Percentiles rank a stretch among this genome's conserved stretches.
These are phyloP conservation scores for Centaurea solstitialis DNA, from an alignment of 129 eudicot species.

Conservation along the genomic window DNA sequence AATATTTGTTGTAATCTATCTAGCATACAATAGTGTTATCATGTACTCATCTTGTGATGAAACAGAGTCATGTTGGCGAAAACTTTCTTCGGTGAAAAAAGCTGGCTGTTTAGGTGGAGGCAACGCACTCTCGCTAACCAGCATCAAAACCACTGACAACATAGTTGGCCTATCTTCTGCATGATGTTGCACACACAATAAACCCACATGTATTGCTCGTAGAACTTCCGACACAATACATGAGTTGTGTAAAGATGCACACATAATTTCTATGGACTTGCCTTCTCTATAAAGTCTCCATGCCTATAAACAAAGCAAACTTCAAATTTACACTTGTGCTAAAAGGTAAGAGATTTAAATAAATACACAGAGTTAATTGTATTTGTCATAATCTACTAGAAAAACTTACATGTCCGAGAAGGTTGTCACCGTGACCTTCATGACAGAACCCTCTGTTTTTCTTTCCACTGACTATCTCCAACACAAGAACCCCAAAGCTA, in stretches of 20 bases:
- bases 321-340: not conserved
- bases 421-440: slow-evolving; percentile 32
- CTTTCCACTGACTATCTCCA: slow-evolving; percentile 45
- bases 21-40: not conserved
- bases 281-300: slow-evolving; percentile 25
- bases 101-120: slow-evolving; percentile 9
- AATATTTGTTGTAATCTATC: not conserved
- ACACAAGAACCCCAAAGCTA: slow-evolving; percentile 42
- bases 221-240: slow-evolving; percentile 6
- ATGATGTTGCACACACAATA: slow-evolving; percentile 31
- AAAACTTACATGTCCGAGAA: slow-evolving; percentile 47
- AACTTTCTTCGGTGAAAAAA: not conserved
- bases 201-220: slow-evolving; percentile 30
- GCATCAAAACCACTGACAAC: slow-evolving; percentile 30
- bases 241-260: slow-evolving; percentile 3
- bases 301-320: slow-evolving; percentile 5
- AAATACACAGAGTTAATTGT: not conserved
- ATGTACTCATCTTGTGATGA: not conserved
- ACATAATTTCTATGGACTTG: slow-evolving; percentile 4
- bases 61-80: not conserved
- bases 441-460: slow-evolving; percentile 39
- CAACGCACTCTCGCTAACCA: slow-evolving; percentile 21
- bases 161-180: slow-evolving; percentile 33
- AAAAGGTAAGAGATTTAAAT: too few species aligned
- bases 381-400: not conserved